These are phyloP conservation scores for Chrysosphaeria jannelii DNA, from an alignment of 2,329 filamentous ascomycete species.

Conservation along the genomic window DNA sequence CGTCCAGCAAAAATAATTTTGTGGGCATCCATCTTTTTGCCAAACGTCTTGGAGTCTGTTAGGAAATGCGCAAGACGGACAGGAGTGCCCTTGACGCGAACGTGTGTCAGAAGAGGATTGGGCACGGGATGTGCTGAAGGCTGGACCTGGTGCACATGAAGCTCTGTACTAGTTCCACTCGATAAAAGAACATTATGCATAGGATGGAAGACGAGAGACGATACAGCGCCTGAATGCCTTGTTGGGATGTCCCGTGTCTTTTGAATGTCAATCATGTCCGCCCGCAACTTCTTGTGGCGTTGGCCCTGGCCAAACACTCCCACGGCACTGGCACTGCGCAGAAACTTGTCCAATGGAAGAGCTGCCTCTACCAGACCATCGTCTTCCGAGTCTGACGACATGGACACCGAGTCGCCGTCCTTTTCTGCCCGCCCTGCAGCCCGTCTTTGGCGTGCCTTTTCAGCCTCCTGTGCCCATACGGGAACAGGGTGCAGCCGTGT, in stretches of 20 bases:
- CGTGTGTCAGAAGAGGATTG: conserved; percentile 69
- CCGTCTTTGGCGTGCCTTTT: conserved; percentile 9
- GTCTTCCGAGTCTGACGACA: conserved; percentile 8
- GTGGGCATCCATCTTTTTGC: conserved; percentile 1
- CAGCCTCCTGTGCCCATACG: conserved; percentile 23
- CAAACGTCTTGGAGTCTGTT: conserved; percentile 14
- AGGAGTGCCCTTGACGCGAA: conserved; percentile 64
- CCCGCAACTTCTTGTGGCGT: conserved; percentile 40
- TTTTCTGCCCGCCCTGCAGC: conserved; percentile 3
- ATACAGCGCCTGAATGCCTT: conserved; percentile 48
- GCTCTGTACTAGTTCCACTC: conserved; percentile 54
- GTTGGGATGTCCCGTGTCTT: conserved; percentile 62
- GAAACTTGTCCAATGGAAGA: conserved; percentile 48
- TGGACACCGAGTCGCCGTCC: conserved; percentile 2
- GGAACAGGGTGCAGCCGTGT: conserved; percentile 27
- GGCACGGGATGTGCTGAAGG: conserved; percentile 44
- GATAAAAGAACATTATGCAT: conserved; percentile 68
- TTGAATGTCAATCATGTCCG: conserved; percentile 75
- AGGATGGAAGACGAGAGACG: conserved; percentile 70
- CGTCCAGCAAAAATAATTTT: conserved; percentile 73
- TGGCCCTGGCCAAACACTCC: conserved; percentile 10
- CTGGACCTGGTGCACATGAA: conserved; percentile 72
- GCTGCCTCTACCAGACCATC: conserved; percentile 28
- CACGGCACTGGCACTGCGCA: conserved; percentile 44
- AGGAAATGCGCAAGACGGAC: conserved; percentile 62